phyloP scores from a whole-genome alignment of 2,329 filamentous ascomycete species.

The Cryphonectria carpinicola region DNA sequence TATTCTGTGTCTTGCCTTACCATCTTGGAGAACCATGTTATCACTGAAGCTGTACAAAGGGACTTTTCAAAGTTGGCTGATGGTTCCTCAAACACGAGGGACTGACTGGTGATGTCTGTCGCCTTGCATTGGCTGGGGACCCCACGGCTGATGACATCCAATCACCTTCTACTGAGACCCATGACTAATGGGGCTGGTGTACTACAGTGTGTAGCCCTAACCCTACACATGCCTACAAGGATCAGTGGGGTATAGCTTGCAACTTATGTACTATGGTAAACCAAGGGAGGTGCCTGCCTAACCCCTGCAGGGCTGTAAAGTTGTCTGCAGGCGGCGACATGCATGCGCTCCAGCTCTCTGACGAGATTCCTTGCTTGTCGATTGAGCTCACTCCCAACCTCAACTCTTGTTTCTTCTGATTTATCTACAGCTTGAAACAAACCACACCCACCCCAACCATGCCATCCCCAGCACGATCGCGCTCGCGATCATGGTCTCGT shows the following conservation, averaged over 20 bases:
- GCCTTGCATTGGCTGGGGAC: neutral
- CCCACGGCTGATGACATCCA: neutral
- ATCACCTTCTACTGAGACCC: neutral
- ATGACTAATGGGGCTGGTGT: neutral
- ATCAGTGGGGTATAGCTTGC: neutral
- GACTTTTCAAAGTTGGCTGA: neutral
- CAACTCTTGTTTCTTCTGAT: neutral
- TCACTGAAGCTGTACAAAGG: no score
- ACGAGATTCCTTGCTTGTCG: neutral
- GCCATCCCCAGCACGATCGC: slow-evolving; percentile 30
- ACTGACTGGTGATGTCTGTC: neutral
- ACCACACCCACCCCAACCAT: slow-evolving; percentile 12
- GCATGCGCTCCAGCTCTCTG: neutral
- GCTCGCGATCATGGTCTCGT: slow-evolving; percentile 29
- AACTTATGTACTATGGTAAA: neutral
- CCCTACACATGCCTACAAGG: neutral
- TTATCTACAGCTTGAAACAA: neutral
- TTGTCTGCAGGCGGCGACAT: neutral
- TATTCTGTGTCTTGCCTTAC: no score
- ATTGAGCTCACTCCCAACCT: neutral
- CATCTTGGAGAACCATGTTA: no score
- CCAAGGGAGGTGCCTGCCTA: neutral
- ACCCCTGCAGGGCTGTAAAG: neutral
- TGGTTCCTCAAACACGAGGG: neutral
- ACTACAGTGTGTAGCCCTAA: neutral